phyloP scores from a whole-genome alignment of 1,284 basidiomycete species.

The Naganishia sp. region DNA sequence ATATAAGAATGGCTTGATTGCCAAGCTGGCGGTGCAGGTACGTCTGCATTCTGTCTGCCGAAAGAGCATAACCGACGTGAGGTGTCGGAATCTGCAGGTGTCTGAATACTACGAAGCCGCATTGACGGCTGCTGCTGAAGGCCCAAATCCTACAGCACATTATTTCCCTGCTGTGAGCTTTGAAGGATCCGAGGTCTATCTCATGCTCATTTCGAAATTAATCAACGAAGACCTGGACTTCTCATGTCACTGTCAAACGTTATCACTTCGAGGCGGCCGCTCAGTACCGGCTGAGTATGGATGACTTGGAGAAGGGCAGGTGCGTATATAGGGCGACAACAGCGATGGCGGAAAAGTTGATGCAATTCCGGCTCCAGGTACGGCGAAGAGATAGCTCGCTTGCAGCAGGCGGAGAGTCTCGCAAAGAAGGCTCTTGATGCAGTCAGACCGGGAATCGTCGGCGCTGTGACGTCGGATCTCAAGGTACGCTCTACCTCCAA shows the following conservation, averaged over 20 bases:
- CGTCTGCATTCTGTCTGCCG: not conserved
- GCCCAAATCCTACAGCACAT: conserved; percentile 53
- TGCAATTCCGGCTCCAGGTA: conserved; percentile 60
- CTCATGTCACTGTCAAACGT: conserved; percentile 79
- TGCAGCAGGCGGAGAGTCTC: conserved; percentile 66
- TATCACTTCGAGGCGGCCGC: conserved; percentile 88
- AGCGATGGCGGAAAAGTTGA: not conserved
- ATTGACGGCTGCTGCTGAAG: conserved; percentile 59
- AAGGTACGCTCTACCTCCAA: conserved; percentile 59
- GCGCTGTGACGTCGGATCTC: conserved; percentile 70
- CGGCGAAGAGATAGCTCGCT: conserved; percentile 75
- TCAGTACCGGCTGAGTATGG: conserved; percentile 83
- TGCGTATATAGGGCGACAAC: conserved; percentile 42
- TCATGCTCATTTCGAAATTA: not conserved
- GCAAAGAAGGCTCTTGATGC: conserved; percentile 73
- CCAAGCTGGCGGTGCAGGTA: conserved; percentile 78
- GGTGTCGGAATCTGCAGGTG: conserved; percentile 55
- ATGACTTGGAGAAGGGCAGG: conserved; percentile 84
- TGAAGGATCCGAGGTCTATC: not conserved
- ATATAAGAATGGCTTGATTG: conserved; percentile 80
- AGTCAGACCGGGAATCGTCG: conserved; percentile 66
- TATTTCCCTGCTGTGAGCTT: conserved; percentile 50
- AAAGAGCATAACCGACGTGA: not conserved
- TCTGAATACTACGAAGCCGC: conserved; percentile 69
- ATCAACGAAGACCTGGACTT: conserved; percentile 67